These are phyloP conservation scores for Avena eriantha DNA, from an alignment of 176 grass and related monocot species.

Conservation along the genomic window DNA sequence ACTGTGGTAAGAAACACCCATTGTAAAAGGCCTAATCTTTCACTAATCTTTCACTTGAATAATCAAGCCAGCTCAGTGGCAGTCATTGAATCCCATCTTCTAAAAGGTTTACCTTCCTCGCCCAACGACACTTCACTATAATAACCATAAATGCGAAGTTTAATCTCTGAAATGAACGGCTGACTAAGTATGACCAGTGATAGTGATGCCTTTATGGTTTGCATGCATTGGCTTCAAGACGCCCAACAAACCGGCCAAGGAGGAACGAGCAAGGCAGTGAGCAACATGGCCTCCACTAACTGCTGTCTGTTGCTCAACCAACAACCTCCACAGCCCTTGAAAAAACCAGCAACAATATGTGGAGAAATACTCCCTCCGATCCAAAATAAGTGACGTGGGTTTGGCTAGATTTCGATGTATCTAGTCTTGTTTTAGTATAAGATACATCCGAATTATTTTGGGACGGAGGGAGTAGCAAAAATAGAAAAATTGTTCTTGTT, in stretches of 20 bases:
- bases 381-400: no score
- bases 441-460: no score
- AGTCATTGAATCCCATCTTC: not conserved
- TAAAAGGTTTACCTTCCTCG: not conserved
- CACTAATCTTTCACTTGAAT: no score
- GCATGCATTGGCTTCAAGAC: not conserved
- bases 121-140: not conserved
- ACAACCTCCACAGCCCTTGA: not conserved
- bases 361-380: no score
- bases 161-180: not conserved
- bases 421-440: no score
- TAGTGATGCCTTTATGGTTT: not conserved
- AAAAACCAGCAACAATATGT: not conserved
- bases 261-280: constrained; percentile 1
- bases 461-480: no score
- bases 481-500: not conserved
- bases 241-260: not conserved
- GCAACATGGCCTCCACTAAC: constrained; percentile 32
- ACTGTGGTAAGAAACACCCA: no score
- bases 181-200: not conserved
- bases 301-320: constrained; percentile 13
- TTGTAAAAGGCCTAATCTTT: no score
- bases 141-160: not conserved
- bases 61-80: no score
- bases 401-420: no score